A percentile compares a stretch with the other conserved stretches of the same genome.
Conservation (phyloP, 1,284 basidiomycete species). For the Ganoderma sp. region DNA sequence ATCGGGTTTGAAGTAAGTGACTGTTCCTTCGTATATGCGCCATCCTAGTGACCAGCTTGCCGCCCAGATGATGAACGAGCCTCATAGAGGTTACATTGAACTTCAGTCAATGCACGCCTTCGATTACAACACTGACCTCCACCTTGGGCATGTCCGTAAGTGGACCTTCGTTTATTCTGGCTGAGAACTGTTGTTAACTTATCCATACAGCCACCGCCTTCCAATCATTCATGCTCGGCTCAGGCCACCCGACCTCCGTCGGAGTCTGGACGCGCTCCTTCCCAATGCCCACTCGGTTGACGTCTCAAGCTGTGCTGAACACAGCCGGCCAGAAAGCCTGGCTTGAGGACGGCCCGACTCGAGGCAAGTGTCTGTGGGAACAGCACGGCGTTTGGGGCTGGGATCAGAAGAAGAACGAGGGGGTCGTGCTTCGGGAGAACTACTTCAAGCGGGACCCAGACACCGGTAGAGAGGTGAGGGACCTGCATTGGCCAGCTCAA, state of each 20-base stretch:
- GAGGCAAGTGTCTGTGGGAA: slow-evolving; percentile 84
- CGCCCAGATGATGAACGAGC: slow-evolving; percentile 90
- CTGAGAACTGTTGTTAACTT: not conserved
- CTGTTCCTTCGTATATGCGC: not conserved
- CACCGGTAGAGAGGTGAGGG: slow-evolving; percentile 62
- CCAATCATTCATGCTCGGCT: slow-evolving; percentile 84
- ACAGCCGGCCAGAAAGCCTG: slow-evolving; percentile 64
- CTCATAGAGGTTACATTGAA: slow-evolving; percentile 91
- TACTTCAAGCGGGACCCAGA: slow-evolving; percentile 81
- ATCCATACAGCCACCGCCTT: slow-evolving; percentile 69
- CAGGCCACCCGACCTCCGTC: slow-evolving; percentile 77
- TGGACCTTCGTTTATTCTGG: slow-evolving; percentile 24
- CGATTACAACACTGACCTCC: slow-evolving; percentile 94
- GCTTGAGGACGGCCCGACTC: slow-evolving; percentile 72
- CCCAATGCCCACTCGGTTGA: slow-evolving; percentile 80
- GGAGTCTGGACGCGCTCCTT: slow-evolving; percentile 81
- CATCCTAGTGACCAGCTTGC: not conserved
- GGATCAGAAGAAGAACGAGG: slow-evolving; percentile 71
- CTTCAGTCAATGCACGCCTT: slow-evolving; percentile 84
- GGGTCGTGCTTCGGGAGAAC: slow-evolving; percentile 82
- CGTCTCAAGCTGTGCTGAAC: slow-evolving; percentile 64
- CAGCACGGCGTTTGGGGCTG: slow-evolving; percentile 95
- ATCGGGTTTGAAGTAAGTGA: slow-evolving; percentile 83
- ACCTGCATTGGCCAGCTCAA: not conserved
- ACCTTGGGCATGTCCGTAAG: slow-evolving; percentile 83